Base-by-base conservation (phyloP, 352 stramenopile species). In the Phytophthora europaea region DNA sequence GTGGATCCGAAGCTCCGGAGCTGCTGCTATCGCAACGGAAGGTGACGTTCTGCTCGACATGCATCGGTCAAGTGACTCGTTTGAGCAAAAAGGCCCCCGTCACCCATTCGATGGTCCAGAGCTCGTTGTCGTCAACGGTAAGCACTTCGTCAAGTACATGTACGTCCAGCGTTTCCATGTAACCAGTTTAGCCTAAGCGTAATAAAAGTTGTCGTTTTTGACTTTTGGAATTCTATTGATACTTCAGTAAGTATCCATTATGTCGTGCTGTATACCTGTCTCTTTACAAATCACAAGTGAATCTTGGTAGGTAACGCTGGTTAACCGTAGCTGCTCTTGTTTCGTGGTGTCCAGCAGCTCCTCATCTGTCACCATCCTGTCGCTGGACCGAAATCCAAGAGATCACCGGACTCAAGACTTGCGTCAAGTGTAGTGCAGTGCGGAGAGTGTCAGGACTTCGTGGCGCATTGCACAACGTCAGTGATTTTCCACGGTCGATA, bases 21-120 rank as follows among this genome's bases (percentile, higher is more conserved):
- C n/a, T n/a, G 15, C 56, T 55, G 34, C 48, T 79, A 7, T 67
- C 66, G 40, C 61, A 73, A 23, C 56, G 58, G 10, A 73, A 79
- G 53, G 61, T 79, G 33, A 66, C 60, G 31, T 70, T 81, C 57
- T 81, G 70, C 31, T 36, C 51, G n/a, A n/a, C 33, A 12, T 81
- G 71, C 53, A 64, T 79, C 20, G 40, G 13, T 12, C 18, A 69
- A 16, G 28, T 65, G 52, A 52, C 16, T 28, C 34, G 15, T 36
- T 7, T 26, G 38, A 40, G 16, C 26, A 59, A 26, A 54, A 72
- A 61, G 18, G 10, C 16, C n/a, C 59, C 55, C 45, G 13, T 20
- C 31, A 18, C 40, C 16, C 43, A 20, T 6, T 36, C 45, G 6
- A 26, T 28, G 1, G 13, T 60, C n/a, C 40, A 28, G 8, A 53